phyloP scores from a whole-genome alignment of 257 asterid genomes.

The Paraleonurus japonicus region DNA sequence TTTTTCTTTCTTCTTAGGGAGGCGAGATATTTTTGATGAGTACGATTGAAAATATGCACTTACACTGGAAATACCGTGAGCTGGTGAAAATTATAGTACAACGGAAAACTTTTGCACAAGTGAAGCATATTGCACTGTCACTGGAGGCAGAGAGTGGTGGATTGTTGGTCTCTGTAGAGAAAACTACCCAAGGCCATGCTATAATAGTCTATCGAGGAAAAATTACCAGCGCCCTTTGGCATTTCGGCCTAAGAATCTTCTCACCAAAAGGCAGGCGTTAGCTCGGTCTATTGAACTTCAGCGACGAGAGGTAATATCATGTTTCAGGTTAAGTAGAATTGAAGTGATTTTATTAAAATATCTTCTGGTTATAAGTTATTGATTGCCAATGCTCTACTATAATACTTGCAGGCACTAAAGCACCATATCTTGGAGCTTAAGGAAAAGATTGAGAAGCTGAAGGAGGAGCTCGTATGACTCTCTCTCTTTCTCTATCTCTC shows the following conservation, averaged over 20 bases:
- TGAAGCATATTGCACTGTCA: slow-evolving; percentile 71
- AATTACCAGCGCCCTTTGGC: slow-evolving; percentile 69
- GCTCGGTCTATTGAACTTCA: slow-evolving; percentile 92
- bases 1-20: slow-evolving; percentile 47
- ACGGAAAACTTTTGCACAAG: slow-evolving; percentile 59
- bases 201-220: slow-evolving; percentile 86
- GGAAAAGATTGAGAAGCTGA: slow-evolving; percentile 60
- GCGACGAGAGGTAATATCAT: slow-evolving; percentile 70
- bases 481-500: neutral
- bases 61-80: slow-evolving; percentile 94
- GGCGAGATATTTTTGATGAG: slow-evolving; percentile 88
- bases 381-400: neutral
- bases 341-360: neutral
- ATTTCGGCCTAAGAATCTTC: slow-evolving; percentile 68
- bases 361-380: neutral
- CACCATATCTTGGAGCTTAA: slow-evolving; percentile 70
- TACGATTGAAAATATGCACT: slow-evolving; percentile 89
- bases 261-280: slow-evolving; percentile 87
- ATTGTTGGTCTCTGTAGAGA: slow-evolving; percentile 77
- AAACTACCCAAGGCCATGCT: slow-evolving; percentile 61
- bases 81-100: slow-evolving; percentile 77
- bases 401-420: slow-evolving; percentile 63
- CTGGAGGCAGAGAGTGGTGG: slow-evolving; percentile 98
- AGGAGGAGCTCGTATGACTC: slow-evolving; percentile 57
- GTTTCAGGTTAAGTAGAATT: neutral